Evolutionary conservation across 306 rosid genomes (phyloP).

Genomic region (Crotalaria pallida): DNA sequence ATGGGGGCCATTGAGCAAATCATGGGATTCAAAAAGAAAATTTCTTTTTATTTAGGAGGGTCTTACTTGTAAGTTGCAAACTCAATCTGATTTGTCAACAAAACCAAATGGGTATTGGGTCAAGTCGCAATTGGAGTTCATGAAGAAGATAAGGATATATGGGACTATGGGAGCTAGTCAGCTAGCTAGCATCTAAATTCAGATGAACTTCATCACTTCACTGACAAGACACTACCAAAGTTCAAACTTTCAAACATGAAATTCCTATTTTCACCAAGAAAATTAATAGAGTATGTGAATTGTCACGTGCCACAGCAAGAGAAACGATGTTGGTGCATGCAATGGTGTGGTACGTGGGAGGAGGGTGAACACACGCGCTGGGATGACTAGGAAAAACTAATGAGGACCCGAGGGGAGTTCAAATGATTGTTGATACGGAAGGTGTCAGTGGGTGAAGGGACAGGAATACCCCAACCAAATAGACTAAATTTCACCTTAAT

Average conservation of each 20-base stretch:
- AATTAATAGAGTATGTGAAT: neutral
- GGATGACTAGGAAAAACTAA: neutral
- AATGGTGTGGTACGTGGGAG: neutral
- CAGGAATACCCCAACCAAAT: conserved; percentile 44
- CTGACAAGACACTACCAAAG: neutral
- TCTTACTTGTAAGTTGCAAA: too few species aligned
- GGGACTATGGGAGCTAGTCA: too few species aligned
- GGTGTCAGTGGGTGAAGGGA: conserved; percentile 41
- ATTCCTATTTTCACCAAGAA: neutral
- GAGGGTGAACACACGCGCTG: neutral
- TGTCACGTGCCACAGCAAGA: neutral
- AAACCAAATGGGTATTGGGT: neutral
- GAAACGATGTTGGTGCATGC: neutral
- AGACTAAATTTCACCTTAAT: too few species aligned
- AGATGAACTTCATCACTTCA: neutral
- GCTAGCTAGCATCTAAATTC: neutral
- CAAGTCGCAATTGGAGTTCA: neutral
- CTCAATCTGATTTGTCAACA: too few species aligned
- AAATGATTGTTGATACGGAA: conserved; percentile 65
- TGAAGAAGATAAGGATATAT: neutral
- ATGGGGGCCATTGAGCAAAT: too few species aligned
- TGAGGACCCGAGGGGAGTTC: conserved; percentile 20
- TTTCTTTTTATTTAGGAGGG: too few species aligned
- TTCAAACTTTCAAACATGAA: neutral
- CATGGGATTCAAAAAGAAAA: too few species aligned